Evolutionary conservation across 805 yeast species (phyloP), one percentile per base, ranked within the genome.

Genomic region (Scheffersomyces coipomensis): DNA sequence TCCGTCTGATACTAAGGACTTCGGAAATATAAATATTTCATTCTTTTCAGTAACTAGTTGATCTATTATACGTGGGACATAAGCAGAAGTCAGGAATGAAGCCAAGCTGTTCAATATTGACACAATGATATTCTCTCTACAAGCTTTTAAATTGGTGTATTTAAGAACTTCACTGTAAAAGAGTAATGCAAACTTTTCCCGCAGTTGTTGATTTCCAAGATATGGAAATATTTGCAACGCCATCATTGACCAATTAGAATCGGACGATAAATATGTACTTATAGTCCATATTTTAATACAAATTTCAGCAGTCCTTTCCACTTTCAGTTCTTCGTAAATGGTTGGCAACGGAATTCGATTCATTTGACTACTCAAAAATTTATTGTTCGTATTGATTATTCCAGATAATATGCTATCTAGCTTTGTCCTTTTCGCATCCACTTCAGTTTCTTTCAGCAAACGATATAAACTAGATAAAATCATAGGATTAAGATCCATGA

Each of bases 181-280:
- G 27, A 46, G 58, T 33, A 64, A 42, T 2, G 52, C 42, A 46
- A 62, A 68, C 38, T 57, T 55, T 6, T 58, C 59, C 43, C 74
- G 43, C 66, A 66, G 69, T 19, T 52, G 48, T 0, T 52, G 38
- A 39, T 68, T 68, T 3, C 75, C 75, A 35, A 64, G 48, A 39
- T 66, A 69, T 1, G 72, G 68, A 44, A 49, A 69, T 23, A 55
- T 57, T 38, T 67, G 75, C 18, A 66, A 52, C 21, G 63, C 49
- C 32, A 69, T 43, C 32, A 51, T 52, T 35, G 62, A 64, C 75
- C 75, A 69, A 41, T 49, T 64, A 17, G 42, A 47, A 30, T 39
- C 46, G 16, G 42, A 47, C 12, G 47, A 43, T 5, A 51, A 33
- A 29, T 40, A 45, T n/a, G 51, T 41, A 19, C 38, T 47, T 22